Evolutionary conservation across 2,329 filamentous ascomycete species (phyloP), one percentile per base, ranked within the genome.

Genomic region (Penicillium sp.): DNA sequence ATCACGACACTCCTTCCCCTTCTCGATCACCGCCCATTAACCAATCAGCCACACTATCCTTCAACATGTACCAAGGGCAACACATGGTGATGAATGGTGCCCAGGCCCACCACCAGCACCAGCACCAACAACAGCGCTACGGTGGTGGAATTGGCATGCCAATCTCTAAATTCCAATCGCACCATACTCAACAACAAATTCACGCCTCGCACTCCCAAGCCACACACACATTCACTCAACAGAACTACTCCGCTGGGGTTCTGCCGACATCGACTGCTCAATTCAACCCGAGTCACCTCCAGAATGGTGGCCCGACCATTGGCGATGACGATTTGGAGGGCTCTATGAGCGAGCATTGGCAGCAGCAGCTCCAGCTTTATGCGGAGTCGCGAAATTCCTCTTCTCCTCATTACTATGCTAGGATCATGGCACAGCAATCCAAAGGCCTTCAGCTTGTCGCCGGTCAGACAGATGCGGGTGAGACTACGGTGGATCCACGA

Each of bases 341-440:
- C 58, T 79, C 82, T n/a, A 79, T 81, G 62, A 85, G 80, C 61
- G 83, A 85, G 61, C 89, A 96, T 73, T 97, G 92, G 92, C 86
- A 88, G 61, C 88, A 94, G 69, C 94, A 99, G 76, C 76, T 96
- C 61, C 86, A 89, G 59, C 78, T 92, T 67, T 88, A 87, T 60
- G 89, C 92, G 62, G 89, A 91, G 59, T 85, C 90, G 43, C 79
- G 83, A 53, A 67, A 90, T 83, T 79, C 86, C 79, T 77, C 86
- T 80, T 75, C 88, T 82, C 82, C 83, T 71, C 78, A 90, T 81
- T 81, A 94, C 73, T 92, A 93, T 72, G 77, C 77, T 43, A 71
- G 75, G n/a, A 67, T 75, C 5, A 75, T 78, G 56, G 77, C 77
- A 35, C 76, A 78, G 58, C 75, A 78, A 60, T 70, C 75, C 29